Conservation (phyloP, 2,329 filamentous ascomycete species). For the Fusarium euwallaceae region DNA sequence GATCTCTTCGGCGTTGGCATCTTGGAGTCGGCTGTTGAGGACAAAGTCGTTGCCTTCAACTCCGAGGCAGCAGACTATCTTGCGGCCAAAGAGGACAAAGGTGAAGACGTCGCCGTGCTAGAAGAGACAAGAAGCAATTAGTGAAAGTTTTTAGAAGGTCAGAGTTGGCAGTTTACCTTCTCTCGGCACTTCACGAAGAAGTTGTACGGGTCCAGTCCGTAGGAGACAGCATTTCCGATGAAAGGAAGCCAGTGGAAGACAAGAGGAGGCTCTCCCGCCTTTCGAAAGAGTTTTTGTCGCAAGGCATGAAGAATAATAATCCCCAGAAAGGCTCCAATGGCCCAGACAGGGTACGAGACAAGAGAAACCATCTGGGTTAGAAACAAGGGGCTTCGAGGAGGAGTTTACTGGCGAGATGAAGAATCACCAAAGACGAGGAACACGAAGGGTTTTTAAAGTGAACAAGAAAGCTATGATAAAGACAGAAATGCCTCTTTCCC, state of each 20-base stretch:
- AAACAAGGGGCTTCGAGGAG: neutral
- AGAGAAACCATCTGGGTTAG: constrained; percentile 11
- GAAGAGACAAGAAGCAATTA: neutral
- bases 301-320: constrained; percentile 25
- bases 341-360: constrained; percentile 22
- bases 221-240: constrained; percentile 77
- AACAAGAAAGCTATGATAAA: neutral
- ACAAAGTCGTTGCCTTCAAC: constrained; percentile 68
- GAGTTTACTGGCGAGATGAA: neutral
- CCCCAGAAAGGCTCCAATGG: neutral
- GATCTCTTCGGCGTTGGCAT: constrained; percentile 68
- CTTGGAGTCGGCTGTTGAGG: constrained; percentile 66
- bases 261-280: constrained; percentile 57
- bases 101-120: constrained; percentile 68
- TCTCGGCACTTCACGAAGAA: constrained; percentile 75
- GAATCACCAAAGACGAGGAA: neutral
- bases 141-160: fast-evolving
- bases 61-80: constrained; percentile 65
- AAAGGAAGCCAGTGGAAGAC: constrained; percentile 74
- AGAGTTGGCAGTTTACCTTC: constrained; percentile 65
- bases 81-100: constrained; percentile 65
- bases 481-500: neutral
- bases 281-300: constrained; percentile 34
- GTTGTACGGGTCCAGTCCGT: constrained; percentile 77
- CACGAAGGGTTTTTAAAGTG: constrained; percentile 13